Conservation (phyloP, 305 asterid species). For the Fraxinus baroniana region DNA sequence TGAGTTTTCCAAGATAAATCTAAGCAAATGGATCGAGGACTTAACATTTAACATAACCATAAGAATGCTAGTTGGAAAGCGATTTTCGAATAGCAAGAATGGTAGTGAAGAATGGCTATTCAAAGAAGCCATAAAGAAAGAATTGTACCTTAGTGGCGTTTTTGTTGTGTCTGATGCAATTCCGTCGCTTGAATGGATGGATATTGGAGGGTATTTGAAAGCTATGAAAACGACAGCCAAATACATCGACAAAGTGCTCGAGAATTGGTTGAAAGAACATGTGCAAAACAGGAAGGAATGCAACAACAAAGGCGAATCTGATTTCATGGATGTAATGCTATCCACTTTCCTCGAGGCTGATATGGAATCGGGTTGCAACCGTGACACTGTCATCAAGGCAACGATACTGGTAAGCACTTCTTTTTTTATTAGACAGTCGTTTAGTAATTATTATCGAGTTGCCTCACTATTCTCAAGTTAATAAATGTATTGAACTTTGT, state of each 20-base stretch:
- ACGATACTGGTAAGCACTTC: constrained; percentile 39
- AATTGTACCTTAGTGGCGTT: constrained; percentile 29
- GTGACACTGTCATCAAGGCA: constrained; percentile 54
- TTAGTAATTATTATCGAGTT: not conserved
- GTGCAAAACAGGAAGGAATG: constrained; percentile 10
- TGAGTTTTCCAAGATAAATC: not conserved
- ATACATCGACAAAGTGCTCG: constrained; percentile 28
- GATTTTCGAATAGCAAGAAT: constrained; percentile 18
- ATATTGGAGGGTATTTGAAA: constrained; percentile 42
- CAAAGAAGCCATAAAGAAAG: constrained; percentile 28
- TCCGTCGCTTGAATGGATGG: constrained; percentile 43
- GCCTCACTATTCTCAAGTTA: not conserved
- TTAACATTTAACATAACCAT: constrained; percentile 28
- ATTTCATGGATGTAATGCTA: constrained; percentile 43
- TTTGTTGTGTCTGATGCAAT: constrained; percentile 38
- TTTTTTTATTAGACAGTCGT: not conserved
- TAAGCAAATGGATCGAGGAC: constrained; percentile 34
- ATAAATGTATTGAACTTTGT: not conserved
- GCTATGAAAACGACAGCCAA: constrained; percentile 29
- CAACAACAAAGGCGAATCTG: not conserved
- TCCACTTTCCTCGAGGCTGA: constrained; percentile 30
- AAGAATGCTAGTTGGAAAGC: constrained; percentile 33
- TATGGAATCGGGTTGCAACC: constrained; percentile 25
- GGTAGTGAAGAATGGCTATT: constrained; percentile 8
- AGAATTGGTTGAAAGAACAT: constrained; percentile 36